Percentiles rank a stretch among this genome's conserved stretches.
Evolutionary conservation across 2,329 filamentous ascomycete genomes (phyloP).

Genomic region (Monosporascus ibericus): DNA sequence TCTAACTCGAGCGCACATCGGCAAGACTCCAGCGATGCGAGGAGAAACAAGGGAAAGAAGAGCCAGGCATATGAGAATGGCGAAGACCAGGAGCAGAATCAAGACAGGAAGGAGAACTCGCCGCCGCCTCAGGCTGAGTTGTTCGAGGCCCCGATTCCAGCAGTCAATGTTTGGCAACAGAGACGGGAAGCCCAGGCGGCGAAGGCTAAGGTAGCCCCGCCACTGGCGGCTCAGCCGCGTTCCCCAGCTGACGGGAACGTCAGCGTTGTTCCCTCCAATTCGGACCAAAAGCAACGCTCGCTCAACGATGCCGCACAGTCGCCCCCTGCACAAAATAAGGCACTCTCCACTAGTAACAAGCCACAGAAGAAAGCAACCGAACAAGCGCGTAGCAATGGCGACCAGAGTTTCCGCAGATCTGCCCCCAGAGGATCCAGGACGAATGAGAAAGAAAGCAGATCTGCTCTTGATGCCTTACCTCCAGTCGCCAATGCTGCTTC

Average conservation of each 20-base stretch:
- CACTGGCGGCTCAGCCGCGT: slow-evolving; percentile 14
- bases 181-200: slow-evolving; percentile 60
- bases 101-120: slow-evolving; percentile 53
- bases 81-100: slow-evolving; percentile 44
- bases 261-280: not conserved
- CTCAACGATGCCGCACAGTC: slow-evolving; percentile 19
- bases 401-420: slow-evolving; percentile 33
- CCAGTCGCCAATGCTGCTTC: slow-evolving; percentile 69
- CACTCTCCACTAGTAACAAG: slow-evolving; percentile 33
- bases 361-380: slow-evolving; percentile 38
- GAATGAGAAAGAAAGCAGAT: slow-evolving; percentile 37
- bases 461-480: slow-evolving; percentile 37
- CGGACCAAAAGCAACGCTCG: slow-evolving; percentile 14
- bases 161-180: slow-evolving; percentile 84
- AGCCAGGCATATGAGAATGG: slow-evolving; percentile 45
- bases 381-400: slow-evolving; percentile 30
- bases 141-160: slow-evolving; percentile 73
- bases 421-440: slow-evolving; percentile 39
- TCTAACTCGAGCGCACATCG: slow-evolving; percentile 58
- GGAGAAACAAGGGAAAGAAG: slow-evolving; percentile 61
- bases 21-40: slow-evolving; percentile 61
- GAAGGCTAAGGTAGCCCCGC: slow-evolving; percentile 37
- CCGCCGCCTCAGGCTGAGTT: slow-evolving; percentile 58
- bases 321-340: slow-evolving; percentile 11
- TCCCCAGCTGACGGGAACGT: slow-evolving; percentile 10